Conservation (phyloP, 495 filamentous ascomycete genomes). For the Astrocystis sublimbata region DNA sequence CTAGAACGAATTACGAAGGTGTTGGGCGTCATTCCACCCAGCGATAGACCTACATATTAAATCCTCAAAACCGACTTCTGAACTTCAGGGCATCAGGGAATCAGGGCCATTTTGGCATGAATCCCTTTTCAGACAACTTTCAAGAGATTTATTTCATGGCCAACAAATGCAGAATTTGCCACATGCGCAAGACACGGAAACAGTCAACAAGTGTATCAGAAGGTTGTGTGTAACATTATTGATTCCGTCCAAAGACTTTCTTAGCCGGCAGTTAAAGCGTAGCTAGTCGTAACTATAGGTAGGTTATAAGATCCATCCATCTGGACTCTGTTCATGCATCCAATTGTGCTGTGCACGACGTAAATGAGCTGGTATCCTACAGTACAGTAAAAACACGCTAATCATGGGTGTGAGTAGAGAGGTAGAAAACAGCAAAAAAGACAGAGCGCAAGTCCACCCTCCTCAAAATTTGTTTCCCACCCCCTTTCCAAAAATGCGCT, state of each 20-base stretch:
- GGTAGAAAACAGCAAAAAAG: background rate
- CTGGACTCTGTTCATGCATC: background rate
- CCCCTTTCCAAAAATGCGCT: too few relatives aligned
- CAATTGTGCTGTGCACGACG: background rate
- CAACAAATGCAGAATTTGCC: too few relatives aligned
- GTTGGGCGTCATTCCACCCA: background rate
- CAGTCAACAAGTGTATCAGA: background rate
- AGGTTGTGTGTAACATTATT: background rate
- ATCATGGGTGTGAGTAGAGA: background rate
- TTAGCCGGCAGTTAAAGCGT: background rate
- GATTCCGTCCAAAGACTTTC: background rate
- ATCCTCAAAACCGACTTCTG: too few relatives aligned
- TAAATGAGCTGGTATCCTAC: conserved; percentile 10
- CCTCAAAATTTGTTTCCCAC: background rate
- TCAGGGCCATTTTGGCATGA: too few relatives aligned
- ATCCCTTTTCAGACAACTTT: too few relatives aligned
- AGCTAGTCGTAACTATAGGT: background rate
- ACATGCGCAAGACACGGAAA: too few relatives aligned
- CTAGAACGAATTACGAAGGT: background rate
- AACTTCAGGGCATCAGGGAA: too few relatives aligned
- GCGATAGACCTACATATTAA: background rate
- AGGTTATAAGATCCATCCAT: background rate
- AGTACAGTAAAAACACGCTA: background rate
- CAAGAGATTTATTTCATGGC: too few relatives aligned
- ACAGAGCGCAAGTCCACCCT: background rate